These are phyloP conservation scores for Wallacemonas rigidus DNA, from an alignment of 208 protist species.

Conservation along the genomic window DNA sequence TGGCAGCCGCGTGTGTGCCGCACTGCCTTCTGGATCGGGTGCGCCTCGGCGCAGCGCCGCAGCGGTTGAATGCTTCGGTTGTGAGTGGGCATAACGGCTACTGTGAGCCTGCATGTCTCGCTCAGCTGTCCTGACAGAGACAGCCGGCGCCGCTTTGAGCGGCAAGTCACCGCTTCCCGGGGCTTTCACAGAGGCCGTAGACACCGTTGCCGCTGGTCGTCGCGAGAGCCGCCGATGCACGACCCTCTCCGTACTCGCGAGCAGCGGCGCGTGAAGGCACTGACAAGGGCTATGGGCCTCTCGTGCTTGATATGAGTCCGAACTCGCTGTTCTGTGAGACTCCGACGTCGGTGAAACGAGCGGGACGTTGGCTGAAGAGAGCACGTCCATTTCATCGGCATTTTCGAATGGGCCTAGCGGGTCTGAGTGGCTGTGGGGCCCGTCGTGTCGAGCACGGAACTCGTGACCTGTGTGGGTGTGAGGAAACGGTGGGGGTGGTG, in stretches of 20 bases:
- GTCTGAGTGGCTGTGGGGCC: background rate
- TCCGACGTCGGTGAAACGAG: background rate
- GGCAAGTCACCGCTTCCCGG: background rate
- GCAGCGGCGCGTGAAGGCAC: conserved; percentile 11
- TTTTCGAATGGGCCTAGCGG: background rate
- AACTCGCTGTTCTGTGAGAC: no score
- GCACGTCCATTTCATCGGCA: background rate
- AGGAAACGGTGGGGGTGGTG: conserved; percentile 3
- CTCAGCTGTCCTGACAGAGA: no score
- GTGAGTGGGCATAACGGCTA: no score
- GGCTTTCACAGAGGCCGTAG: background rate
- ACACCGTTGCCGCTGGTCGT: background rate
- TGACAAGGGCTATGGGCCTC: background rate
- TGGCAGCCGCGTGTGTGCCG: background rate
- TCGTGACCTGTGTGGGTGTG: background rate
- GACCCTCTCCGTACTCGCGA: background rate
- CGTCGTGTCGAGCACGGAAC: background rate
- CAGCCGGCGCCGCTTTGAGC: background rate
- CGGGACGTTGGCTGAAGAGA: conserved; percentile 1
- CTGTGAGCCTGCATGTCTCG: no score
- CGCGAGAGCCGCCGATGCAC: conserved; percentile 3
- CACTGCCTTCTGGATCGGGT: no score
- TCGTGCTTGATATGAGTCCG: background rate
- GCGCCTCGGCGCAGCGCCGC: no score
- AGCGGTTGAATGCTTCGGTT: no score